Evolutionary conservation across 1,284 basidiomycete species (phyloP), one percentile per base, ranked within the genome.

Genomic region (Cryptococcus jaspeensis): DNA sequence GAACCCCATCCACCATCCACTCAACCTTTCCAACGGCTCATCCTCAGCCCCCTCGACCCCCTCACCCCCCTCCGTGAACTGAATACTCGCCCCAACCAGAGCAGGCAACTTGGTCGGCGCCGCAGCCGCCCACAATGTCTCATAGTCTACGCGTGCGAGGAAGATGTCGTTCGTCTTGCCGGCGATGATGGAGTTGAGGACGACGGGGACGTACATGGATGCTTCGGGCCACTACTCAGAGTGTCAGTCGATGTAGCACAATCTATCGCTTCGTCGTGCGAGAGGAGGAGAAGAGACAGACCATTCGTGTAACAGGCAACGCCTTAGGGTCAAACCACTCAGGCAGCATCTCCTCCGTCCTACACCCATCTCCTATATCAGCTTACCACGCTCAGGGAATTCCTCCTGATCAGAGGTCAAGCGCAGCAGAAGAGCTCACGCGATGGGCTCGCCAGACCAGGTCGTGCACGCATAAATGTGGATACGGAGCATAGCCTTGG

Each of bases 271-370:
- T 23, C n/a, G 12, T 32, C 28, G 5, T 7, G 39, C 45, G 5
- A 40, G 37, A 32, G 4, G 32, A 38, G n/a, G 2, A 32, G 36
- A 16, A 41, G 3, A 41, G 22, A 40, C 37, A 20, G 13, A 67
- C 69, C 70, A 71, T 71, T 35, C 43, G 47, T 1, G 64, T 44
- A 2, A 62, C 54, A 1, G 68, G 69, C 6, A 72, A 43, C 1
- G 35, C 51, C 11, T 53, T 5, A 36, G 63, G 25, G 43, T 46
- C 22, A 55, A 69, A 64, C 71, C 72, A 70, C 50, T 56, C 18
- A 7, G 74, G 63, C 3, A 35, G 20, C 72, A 73, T 73, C 54
- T 73, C 72, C 9, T 72, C 70, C 1, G 67, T 66, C 28, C 70
- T 72, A 42, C 6, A 9, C 6, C 22, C 15, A 35, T 20, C 43